Evolutionary conservation across 163 green algal species (phyloP), one percentile per base, ranked within the genome.

Genomic region (Scenedesmus sp.): DNA sequence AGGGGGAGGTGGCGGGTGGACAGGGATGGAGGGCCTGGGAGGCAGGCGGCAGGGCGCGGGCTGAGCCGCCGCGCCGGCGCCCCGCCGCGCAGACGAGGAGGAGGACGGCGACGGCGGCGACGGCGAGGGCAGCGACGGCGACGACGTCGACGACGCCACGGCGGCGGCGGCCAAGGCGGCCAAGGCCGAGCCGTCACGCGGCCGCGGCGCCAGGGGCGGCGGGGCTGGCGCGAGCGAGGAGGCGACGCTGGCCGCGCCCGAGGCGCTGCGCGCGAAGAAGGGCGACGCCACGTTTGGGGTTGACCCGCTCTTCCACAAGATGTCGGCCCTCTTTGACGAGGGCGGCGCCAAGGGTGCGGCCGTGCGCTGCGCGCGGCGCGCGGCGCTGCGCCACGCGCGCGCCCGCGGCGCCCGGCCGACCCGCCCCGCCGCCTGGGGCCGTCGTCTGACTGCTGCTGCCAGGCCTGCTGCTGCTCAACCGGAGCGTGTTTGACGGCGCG

Each of bases 381-480:
- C n/a, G n/a, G n/a, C n/a, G n/a, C n/a, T n/a, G n/a, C n/a, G n/a
- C n/a, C n/a, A n/a, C n/a, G n/a, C n/a, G n/a, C n/a, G n/a, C n/a
- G n/a, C n/a, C n/a, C n/a, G n/a, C n/a, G n/a, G n/a, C n/a, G n/a
- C n/a, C n/a, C n/a, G n/a, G n/a, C n/a, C n/a, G n/a, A n/a, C n/a
- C n/a, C n/a, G n/a, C n/a, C n/a, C n/a, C n/a, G n/a, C n/a, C n/a
- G n/a, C n/a, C n/a, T n/a, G n/a, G n/a, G n/a, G n/a, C n/a, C n/a
- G n/a, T n/a, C n/a, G n/a, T n/a, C n/a, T n/a, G n/a, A n/a, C 39
- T 47, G 39, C 39, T 47, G 39, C 39, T 47, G 39, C 39, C 39
- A 80, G 74, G 75, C 31, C 63, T 83, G 64, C 64, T 83, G 42
- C 56, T 77, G 56, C 56, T 77, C 15, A 83, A 83, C 56, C 75